Evolutionary conservation across 352 stramenopile species (phyloP).

Genomic region (Phytophthora fragariaefolia): DNA sequence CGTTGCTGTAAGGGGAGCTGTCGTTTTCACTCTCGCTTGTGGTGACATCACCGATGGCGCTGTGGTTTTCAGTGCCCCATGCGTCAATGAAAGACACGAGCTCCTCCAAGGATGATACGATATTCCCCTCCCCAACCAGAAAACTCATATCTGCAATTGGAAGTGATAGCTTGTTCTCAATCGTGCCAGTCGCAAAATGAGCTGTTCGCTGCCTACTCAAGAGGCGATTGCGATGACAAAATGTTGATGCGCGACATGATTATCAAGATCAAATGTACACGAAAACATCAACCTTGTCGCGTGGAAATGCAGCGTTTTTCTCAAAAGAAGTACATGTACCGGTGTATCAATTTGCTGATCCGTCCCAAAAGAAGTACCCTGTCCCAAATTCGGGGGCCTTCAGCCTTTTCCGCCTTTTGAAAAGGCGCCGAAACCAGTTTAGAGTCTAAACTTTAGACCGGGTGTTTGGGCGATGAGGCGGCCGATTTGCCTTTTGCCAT

Average conservation of each 20-base stretch:
- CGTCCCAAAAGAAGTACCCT: too few species aligned
- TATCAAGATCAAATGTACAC: conserved; percentile 9
- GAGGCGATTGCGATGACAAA: conserved; percentile 13
- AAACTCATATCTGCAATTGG: conserved; percentile 16
- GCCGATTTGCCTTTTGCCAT: too few species aligned
- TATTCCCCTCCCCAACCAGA: conserved; percentile 12
- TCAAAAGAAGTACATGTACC: too few species aligned
- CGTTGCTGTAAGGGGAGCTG: conserved; percentile 17
- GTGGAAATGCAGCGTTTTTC: conserved; percentile 1
- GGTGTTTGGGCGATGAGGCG: too few species aligned
- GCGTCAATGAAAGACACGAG: conserved; percentile 41
- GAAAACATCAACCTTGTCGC: not conserved
- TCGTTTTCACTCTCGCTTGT: conserved; percentile 24
- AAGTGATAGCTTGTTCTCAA: not conserved
- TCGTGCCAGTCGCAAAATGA: conserved; percentile 16
- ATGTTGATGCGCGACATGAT: conserved; percentile 17
- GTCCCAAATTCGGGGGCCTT: too few species aligned
- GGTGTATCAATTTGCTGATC: too few species aligned
- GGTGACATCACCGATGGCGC: conserved; percentile 1
- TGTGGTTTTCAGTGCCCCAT: conserved; percentile 8
- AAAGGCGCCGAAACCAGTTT: too few species aligned
- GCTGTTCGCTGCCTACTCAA: not conserved
- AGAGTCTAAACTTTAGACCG: too few species aligned
- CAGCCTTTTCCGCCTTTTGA: too few species aligned
- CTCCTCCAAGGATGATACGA: conserved; percentile 25